Conservation (phyloP, 2,329 filamentous ascomycete genomes). For the Aspergillus uvarum region DNA sequence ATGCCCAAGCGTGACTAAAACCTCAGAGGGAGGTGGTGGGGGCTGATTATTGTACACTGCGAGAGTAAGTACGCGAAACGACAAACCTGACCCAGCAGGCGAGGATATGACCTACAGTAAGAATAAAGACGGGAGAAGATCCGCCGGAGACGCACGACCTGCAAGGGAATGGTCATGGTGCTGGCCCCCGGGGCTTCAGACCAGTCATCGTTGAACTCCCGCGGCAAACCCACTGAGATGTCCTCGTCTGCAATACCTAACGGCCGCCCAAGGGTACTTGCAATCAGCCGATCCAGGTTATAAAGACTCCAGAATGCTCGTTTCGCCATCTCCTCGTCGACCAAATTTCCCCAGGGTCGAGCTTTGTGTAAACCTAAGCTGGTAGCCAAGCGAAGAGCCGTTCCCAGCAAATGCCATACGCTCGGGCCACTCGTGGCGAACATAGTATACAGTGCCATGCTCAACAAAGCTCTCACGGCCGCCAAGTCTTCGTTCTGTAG, state of each 20-base stretch:
- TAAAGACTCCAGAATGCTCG: conserved; percentile 48
- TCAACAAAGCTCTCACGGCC: conserved; percentile 37
- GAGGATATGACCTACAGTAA: conserved; percentile 29
- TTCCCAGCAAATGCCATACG: conserved; percentile 42
- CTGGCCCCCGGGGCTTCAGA: conserved; percentile 37
- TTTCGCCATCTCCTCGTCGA: conserved; percentile 43
- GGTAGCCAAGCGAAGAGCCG: conserved; percentile 38
- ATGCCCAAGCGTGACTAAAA: conserved; percentile 27
- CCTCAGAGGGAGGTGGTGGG: conserved; percentile 28
- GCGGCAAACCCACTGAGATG: conserved; percentile 39
- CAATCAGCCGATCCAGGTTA: conserved; percentile 44
- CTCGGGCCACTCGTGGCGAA: conserved; percentile 41
- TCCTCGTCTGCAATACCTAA: conserved; percentile 45
- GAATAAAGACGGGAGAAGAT: conserved; percentile 43
- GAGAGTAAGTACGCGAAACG: conserved; percentile 7
- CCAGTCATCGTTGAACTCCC: conserved; percentile 43
- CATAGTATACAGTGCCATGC: conserved; percentile 39
- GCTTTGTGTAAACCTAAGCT: conserved; percentile 41
- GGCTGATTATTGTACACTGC: conserved; percentile 40
- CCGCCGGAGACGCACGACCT: conserved; percentile 37
- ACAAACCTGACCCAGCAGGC: neutral
- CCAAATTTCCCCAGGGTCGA: conserved; percentile 26
- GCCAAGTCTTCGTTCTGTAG: conserved; percentile 42
- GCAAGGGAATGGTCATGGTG: conserved; percentile 40
- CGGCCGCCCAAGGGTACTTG: conserved; percentile 41